A percentile compares a stretch with the other conserved stretches of the same genome.
phyloP scores from a whole-genome alignment of 1,139 yeast species.

The Yamadazyma dushanensis region DNA sequence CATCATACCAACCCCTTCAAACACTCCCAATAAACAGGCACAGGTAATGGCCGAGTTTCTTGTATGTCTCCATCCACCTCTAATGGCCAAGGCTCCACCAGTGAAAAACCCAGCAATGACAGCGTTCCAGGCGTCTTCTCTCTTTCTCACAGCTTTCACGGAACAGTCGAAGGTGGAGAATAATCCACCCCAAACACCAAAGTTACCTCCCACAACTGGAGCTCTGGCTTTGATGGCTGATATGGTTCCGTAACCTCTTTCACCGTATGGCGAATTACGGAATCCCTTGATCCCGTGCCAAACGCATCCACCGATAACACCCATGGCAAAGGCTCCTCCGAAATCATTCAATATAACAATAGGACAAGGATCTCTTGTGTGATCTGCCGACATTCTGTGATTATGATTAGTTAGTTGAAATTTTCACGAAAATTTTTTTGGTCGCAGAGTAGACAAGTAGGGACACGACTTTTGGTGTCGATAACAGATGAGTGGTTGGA shows the following conservation, averaged over 20 bases:
- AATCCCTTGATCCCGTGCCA: constrained; percentile 99
- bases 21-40: constrained; percentile 93
- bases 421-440: constrained; percentile 4
- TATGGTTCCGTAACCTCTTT: constrained; percentile 85
- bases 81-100: constrained; percentile 95
- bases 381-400: constrained; percentile 82
- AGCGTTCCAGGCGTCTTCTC: constrained; percentile 99
- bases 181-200: constrained; percentile 99
- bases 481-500: no score
- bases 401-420: background rate
- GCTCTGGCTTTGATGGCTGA: constrained; percentile 94
- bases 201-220: constrained; percentile 98
- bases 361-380: constrained; percentile 99
- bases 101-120: constrained; percentile 97
- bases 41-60: constrained; percentile 96
- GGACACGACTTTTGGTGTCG: background rate
- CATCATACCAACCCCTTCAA: constrained; percentile 98
- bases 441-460: constrained; percentile 1
- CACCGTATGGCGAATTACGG: constrained; percentile 96
- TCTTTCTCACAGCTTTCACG: constrained; percentile 90
- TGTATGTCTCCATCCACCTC: constrained; percentile 99
- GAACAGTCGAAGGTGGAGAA: constrained; percentile 95
- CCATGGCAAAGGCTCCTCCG: constrained; percentile 99
- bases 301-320: constrained; percentile 94
- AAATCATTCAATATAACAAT: constrained; percentile 92